Conservation (phyloP, 225 moss, liverwort and hornwort genomes). For the Marchantia paleacea region DNA sequence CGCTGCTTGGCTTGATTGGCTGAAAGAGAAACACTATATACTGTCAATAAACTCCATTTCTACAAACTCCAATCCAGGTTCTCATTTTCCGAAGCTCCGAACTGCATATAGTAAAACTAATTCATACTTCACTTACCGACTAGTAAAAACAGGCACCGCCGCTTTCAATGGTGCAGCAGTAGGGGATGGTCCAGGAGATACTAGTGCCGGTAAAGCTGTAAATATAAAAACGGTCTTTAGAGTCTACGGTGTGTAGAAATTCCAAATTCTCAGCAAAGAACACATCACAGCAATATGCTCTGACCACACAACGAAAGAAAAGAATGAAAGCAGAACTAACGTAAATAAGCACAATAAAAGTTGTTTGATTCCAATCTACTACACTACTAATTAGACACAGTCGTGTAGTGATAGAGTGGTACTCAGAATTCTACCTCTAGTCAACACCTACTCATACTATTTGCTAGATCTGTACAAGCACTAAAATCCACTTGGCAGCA, state of each 20-base stretch:
- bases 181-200: conserved; percentile 36
- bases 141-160: conserved; percentile 45
- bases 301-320: no score
- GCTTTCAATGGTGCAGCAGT: conserved; percentile 42
- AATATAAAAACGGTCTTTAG: not conserved
- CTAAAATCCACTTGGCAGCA: no score
- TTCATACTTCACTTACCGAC: conserved; percentile 30
- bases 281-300: no score
- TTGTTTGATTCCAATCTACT: no score
- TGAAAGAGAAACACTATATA: conserved; percentile 19
- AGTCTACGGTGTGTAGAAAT: no score
- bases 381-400: no score
- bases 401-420: no score
- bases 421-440: no score
- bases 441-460: not conserved
- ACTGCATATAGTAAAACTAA: not conserved
- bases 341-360: no score
- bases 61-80: not conserved
- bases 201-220: conserved; percentile 1
- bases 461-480: not conserved
- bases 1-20: conserved; percentile 55
- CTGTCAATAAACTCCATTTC: not conserved
- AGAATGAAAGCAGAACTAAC: no score
- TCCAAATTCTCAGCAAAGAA: no score
- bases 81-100: not conserved